phyloP scores from a whole-genome alignment of 257 asterid genomes.

The Solanum pinnatisectum region DNA sequence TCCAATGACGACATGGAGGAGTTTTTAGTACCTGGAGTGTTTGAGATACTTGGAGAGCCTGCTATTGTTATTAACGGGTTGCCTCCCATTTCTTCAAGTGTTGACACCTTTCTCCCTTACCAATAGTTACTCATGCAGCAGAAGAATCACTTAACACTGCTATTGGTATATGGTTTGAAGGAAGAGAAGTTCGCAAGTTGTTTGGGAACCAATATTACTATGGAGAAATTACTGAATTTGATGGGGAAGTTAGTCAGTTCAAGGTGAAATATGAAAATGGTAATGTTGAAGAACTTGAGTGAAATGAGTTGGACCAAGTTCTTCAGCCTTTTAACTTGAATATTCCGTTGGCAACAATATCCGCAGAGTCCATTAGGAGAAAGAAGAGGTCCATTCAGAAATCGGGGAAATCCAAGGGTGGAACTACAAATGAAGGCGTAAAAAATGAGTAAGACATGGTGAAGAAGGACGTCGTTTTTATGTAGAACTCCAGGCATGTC shows the following conservation, averaged over 20 bases:
- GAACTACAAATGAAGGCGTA: neutral
- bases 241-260: conserved; percentile 45
- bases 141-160: conserved; percentile 5
- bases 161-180: conserved; percentile 56
- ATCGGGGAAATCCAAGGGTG: neutral
- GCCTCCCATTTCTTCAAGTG: conserved; percentile 29
- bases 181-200: conserved; percentile 42
- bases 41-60: conserved; percentile 49
- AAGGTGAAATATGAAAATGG: conserved; percentile 58
- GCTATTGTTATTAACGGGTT: conserved; percentile 47
- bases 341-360: conserved; percentile 39
- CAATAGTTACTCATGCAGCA: conserved; percentile 4
- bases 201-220: conserved; percentile 27
- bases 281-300: conserved; percentile 57
- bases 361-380: conserved; percentile 26
- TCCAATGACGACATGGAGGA: conserved; percentile 12
- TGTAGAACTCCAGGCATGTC: neutral
- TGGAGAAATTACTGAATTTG: conserved; percentile 38
- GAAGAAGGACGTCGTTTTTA: neutral
- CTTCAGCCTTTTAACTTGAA: conserved; percentile 44
- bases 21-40: conserved; percentile 15
- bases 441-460: conserved; percentile 3
- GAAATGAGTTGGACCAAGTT: conserved; percentile 40
- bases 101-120: conserved; percentile 1
- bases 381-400: conserved; percentile 22